Evolutionary conservation across 108 stramenopile species (phyloP).

Genomic region (Skeletonema menzelii): DNA sequence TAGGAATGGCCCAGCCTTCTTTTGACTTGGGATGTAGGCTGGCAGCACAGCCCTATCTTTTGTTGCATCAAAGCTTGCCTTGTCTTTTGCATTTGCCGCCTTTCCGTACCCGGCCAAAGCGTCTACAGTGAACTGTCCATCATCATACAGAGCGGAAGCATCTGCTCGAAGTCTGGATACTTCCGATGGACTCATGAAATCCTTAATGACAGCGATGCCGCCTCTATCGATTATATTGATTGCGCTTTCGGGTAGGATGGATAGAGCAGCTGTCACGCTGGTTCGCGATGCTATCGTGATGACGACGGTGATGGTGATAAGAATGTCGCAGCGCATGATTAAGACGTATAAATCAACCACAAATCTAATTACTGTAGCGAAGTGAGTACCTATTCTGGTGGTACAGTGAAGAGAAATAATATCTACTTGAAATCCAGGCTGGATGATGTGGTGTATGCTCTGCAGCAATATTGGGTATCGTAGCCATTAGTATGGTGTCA

Average conservation of each 20-base stretch:
- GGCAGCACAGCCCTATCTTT: conserved; percentile 63
- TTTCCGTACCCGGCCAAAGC: conserved; percentile 57
- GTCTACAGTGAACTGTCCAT: conserved; percentile 51
- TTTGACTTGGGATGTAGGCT: conserved; percentile 39
- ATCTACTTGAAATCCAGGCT: too few relatives aligned
- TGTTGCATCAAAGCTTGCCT: conserved; percentile 57
- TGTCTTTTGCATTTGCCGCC: conserved; percentile 3
- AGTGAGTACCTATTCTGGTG: too few relatives aligned
- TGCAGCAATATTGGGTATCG: too few relatives aligned
- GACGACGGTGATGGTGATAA: not conserved
- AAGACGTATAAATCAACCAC: too few relatives aligned
- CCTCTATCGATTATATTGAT: conserved; percentile 52
- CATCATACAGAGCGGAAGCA: conserved; percentile 38
- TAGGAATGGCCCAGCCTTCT: conserved; percentile 23
- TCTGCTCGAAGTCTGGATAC: conserved; percentile 48
- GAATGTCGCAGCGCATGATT: not conserved
- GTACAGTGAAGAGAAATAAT: too few relatives aligned
- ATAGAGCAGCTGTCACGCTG: not conserved
- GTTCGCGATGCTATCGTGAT: not conserved
- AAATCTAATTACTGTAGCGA: too few relatives aligned
- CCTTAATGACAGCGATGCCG: conserved; percentile 56
- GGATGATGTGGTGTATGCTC: too few relatives aligned
- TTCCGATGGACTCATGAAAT: conserved; percentile 46
- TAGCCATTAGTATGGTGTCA: too few relatives aligned
- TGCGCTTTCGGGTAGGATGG: conserved; percentile 11